These are phyloP conservation scores for Nakazawaea laoshanensis DNA, from an alignment of 805 yeast genomes.

Conservation along the genomic window DNA sequence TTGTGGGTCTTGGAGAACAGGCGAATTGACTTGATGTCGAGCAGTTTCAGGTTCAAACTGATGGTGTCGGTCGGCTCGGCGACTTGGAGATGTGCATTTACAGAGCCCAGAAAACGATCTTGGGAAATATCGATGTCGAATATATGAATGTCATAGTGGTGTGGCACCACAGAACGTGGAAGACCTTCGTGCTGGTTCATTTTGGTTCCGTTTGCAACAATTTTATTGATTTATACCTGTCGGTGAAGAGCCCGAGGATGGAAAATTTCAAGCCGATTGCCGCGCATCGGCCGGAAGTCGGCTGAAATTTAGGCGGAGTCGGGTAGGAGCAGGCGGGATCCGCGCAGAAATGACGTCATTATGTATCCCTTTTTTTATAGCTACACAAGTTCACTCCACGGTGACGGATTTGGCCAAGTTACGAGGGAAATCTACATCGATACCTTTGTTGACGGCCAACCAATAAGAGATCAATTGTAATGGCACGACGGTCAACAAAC, in stretches of 20 bases:
- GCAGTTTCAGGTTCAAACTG: constrained; percentile 38
- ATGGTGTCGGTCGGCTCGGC: constrained; percentile 32
- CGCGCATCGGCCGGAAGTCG: too few relatives aligned
- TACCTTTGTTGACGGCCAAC: constrained; percentile 91
- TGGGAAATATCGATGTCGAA: constrained; percentile 45
- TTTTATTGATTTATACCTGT: too few relatives aligned
- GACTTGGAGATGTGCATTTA: constrained; percentile 38
- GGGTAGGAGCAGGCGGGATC: too few relatives aligned
- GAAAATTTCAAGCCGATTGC: too few relatives aligned
- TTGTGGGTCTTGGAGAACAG: constrained; percentile 17
- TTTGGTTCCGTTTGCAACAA: too few relatives aligned
- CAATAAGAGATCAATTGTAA: constrained; percentile 94
- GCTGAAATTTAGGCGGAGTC: too few relatives aligned
- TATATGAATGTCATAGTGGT: constrained; percentile 60
- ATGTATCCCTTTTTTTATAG: too few relatives aligned
- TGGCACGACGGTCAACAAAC: constrained; percentile 88
- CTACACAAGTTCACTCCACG: constrained; percentile 52
- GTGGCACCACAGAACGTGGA: constrained; percentile 51
- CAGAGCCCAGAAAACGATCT: constrained; percentile 39
- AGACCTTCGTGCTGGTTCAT: constrained; percentile 13
- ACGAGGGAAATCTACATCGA: constrained; percentile 97
- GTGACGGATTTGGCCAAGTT: constrained; percentile 98
- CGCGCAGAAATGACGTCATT: too few relatives aligned
- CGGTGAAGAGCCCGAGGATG: too few relatives aligned
- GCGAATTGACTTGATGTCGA: constrained; percentile 21